phyloP scores from a whole-genome alignment of 306 rosid species.

The Gastrolobium villosum region DNA sequence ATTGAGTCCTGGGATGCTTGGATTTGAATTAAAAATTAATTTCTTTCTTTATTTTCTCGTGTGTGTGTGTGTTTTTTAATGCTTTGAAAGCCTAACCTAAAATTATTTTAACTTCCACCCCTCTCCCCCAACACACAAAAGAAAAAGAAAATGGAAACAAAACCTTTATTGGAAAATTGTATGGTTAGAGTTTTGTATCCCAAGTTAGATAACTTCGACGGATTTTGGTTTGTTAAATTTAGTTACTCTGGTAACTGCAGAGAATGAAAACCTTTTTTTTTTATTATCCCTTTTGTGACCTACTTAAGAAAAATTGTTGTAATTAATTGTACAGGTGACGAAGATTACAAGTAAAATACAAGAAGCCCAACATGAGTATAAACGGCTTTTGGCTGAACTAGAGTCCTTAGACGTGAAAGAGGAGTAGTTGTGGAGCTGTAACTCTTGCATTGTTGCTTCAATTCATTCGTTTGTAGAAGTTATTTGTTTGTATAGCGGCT shows the following conservation, averaged over 20 bases:
- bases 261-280: neutral
- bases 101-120: neutral
- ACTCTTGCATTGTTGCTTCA: conserved; percentile 19
- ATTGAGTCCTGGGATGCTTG: conserved; percentile 1
- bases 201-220: neutral
- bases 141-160: neutral
- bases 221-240: conserved; percentile 3
- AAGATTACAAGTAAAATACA: conserved; percentile 62
- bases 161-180: neutral
- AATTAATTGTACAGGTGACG: conserved; percentile 68
- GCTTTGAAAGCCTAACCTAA: neutral
- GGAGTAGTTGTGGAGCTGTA: conserved; percentile 53
- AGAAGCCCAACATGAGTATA: conserved; percentile 52
- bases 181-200: conserved; percentile 5
- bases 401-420: conserved; percentile 54
- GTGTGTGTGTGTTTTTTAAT: neutral
- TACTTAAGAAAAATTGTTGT: conserved; percentile 26
- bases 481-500: conserved; percentile 43
- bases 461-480: conserved; percentile 44
- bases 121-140: neutral
- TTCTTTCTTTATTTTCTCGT: neutral
- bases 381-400: conserved; percentile 58
- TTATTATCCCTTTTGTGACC: neutral
- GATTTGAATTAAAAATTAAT: neutral
- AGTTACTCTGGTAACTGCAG: conserved; percentile 4